Conservation (phyloP, 225 moss, liverwort and hornwort genomes). For the Ulota crispa region DNA sequence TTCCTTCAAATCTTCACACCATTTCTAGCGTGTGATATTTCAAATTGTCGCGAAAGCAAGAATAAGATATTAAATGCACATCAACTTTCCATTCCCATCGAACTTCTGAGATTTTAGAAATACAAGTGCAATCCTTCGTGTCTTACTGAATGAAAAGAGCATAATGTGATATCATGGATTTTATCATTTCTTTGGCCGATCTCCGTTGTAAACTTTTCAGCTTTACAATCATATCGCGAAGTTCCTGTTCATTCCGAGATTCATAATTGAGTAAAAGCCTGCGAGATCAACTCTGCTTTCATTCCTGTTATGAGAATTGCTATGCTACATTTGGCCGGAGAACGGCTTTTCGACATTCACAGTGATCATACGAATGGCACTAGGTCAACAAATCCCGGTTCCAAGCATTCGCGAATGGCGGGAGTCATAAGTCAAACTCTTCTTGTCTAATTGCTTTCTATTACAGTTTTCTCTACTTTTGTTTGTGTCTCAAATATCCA, state of each 20-base stretch:
- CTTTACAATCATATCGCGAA: constrained; percentile 43
- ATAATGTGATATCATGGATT: constrained; percentile 47
- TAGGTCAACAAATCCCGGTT: neutral
- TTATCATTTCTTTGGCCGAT: constrained; percentile 49
- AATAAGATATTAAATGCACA: neutral
- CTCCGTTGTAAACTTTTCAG: constrained; percentile 35
- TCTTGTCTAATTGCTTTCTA: neutral
- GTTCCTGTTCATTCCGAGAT: constrained; percentile 48
- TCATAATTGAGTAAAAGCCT: constrained; percentile 13
- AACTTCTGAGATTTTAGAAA: neutral
- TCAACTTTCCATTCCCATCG: neutral
- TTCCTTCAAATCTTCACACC: neutral
- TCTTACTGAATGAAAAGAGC: constrained; percentile 45
- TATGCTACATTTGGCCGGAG: neutral
- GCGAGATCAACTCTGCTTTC: constrained; percentile 10
- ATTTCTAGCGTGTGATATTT: neutral
- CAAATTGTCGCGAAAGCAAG: neutral
- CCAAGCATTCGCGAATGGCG: neutral
- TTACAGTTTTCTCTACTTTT: neutral
- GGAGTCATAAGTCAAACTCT: neutral
- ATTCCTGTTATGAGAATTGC: constrained; percentile 3
- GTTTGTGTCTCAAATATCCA: neutral
- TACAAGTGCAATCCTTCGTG: neutral
- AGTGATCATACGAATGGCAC: neutral
- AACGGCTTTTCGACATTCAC: neutral